A percentile compares a stretch with the other conserved stretches of the same genome.
phyloP scores from a whole-genome alignment of 176 grass and related monocot genomes.

The Oryza brachyantha region DNA sequence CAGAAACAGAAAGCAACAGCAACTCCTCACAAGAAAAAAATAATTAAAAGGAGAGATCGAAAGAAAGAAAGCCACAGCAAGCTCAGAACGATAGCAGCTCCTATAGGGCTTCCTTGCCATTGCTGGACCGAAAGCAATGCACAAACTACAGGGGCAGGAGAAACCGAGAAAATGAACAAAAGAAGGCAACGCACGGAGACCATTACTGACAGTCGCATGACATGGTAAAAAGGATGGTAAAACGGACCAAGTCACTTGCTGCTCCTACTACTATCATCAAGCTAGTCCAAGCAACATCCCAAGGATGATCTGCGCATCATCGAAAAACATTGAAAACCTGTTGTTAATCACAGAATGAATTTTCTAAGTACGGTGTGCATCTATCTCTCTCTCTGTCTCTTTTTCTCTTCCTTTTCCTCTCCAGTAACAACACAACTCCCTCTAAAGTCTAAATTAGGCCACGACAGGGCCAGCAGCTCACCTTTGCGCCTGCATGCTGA shows the following conservation, averaged over 20 bases:
- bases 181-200: background rate
- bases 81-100: too few species aligned
- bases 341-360: constrained; percentile 21
- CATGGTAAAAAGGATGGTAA: background rate
- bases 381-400: too few species aligned
- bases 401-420: background rate
- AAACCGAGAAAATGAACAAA: background rate
- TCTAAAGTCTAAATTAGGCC: constrained; percentile 21
- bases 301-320: background rate
- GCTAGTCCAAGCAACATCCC: background rate
- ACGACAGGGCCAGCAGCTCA: background rate
- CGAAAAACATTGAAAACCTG: background rate
- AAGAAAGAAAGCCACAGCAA: background rate
- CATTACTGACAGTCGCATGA: background rate
- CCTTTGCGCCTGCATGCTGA: background rate
- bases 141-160: too few species aligned
- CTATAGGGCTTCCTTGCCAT: too few species aligned
- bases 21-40: too few species aligned
- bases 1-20: too few species aligned
- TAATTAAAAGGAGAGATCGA: too few species aligned
- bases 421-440: constrained; percentile 22
- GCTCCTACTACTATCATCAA: background rate
- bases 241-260: background rate
- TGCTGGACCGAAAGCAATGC: too few species aligned
- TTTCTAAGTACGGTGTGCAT: constrained; percentile 22